A percentile compares a stretch with the other conserved stretches of the same genome.
Evolutionary conservation across 2,329 filamentous ascomycete species (phyloP).

Genomic region (Ophiostoma australiae): DNA sequence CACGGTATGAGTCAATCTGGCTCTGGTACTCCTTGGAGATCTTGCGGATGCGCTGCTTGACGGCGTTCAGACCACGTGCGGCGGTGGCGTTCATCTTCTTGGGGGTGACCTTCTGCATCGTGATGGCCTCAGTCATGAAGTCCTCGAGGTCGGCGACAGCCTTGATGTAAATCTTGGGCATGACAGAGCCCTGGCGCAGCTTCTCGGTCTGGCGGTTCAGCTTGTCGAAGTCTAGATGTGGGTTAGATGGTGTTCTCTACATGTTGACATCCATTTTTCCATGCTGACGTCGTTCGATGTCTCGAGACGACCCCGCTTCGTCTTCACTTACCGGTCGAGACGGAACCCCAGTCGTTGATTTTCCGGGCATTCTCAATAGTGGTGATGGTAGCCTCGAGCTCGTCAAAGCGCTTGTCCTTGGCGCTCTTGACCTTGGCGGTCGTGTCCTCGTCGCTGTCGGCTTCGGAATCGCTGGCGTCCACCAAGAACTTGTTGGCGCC

Average conservation of each 20-base stretch:
- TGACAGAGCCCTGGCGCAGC: conserved; percentile 68
- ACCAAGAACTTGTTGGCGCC: conserved; percentile 83
- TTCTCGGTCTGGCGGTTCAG: conserved; percentile 81
- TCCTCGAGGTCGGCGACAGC: conserved; percentile 91
- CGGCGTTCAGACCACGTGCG: conserved; percentile 87
- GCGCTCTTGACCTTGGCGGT: conserved; percentile 89
- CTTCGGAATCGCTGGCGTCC: conserved; percentile 62
- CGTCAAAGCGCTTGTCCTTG: conserved; percentile 94
- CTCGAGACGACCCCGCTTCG: not conserved
- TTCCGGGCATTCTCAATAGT: conserved; percentile 95
- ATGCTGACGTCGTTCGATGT: not conserved
- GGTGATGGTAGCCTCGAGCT: conserved; percentile 83
- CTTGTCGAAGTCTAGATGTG: conserved; percentile 77
- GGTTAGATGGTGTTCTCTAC: not conserved
- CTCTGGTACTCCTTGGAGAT: conserved; percentile 91
- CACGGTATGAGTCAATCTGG: conserved; percentile 82
- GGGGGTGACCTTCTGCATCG: conserved; percentile 90
- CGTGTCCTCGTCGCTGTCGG: conserved; percentile 79
- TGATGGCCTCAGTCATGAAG: conserved; percentile 84
- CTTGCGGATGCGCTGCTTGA: conserved; percentile 98
- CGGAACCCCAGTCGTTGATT: conserved; percentile 95
- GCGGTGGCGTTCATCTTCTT: conserved; percentile 99
- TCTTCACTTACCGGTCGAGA: conserved; percentile 67
- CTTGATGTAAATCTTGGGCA: conserved; percentile 89
- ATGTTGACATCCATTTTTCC: not conserved